Percentiles rank a stretch among this genome's conserved stretches.
These are phyloP conservation scores for Rhodomyrtus tomentosa DNA, from an alignment of 345 rosid genomes.

Conservation along the genomic window DNA sequence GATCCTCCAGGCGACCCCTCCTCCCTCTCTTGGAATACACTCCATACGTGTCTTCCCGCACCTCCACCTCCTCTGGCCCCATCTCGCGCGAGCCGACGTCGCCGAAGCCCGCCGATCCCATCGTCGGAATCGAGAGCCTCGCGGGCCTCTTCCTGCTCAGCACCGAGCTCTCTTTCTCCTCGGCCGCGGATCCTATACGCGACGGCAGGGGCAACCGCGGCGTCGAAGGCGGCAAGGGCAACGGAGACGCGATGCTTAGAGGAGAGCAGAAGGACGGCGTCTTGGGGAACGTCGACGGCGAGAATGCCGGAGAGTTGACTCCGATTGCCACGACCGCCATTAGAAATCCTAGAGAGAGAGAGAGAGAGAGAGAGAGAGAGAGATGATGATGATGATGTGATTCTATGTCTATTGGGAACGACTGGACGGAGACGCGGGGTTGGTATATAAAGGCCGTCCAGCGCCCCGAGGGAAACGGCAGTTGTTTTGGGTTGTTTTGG, in stretches of 20 bases:
- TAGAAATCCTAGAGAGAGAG: background rate
- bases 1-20: constrained; percentile 36
- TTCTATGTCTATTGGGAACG: background rate
- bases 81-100: background rate
- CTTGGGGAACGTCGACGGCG: constrained; percentile 19
- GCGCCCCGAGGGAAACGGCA: background rate
- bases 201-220: background rate
- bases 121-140: constrained; percentile 16
- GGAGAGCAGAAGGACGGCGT: background rate
- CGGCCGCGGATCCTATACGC: background rate
- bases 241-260: background rate
- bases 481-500: background rate
- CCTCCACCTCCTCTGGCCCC: constrained; percentile 14
- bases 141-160: constrained; percentile 37
- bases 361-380: background rate
- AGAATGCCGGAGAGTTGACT: constrained; percentile 24
- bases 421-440: background rate
- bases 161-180: background rate
- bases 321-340: constrained; percentile 18
- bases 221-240: background rate
- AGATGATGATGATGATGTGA: background rate
- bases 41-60: constrained; percentile 22
- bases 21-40: constrained; percentile 36
- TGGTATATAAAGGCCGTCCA: background rate
- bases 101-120: background rate